Evolutionary conservation across 805 yeast species (phyloP), one percentile per base, ranked within the genome.

Genomic region (Torulaspora delbrueckii): DNA sequence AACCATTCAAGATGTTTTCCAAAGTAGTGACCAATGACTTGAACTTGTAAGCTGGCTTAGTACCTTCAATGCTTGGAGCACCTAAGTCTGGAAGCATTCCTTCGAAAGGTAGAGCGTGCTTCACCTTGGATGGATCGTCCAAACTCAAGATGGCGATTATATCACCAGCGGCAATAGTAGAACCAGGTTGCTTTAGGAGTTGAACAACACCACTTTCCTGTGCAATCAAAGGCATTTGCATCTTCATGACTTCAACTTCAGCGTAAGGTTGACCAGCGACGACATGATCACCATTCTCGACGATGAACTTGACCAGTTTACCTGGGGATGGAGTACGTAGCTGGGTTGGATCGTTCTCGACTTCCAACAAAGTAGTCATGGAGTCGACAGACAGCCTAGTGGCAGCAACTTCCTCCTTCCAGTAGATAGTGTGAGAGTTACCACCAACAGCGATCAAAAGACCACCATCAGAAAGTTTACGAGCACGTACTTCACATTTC

Each of bases 291-390:
- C 99, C 99, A 58, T 83, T 84, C 63, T 95, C 98, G 51, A 93
- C 96, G 56, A 93, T 74, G 66, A 82, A 93, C 65, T 87, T 87
- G 51, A 91, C 96, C 56, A 93, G 77, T 72, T 93, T 93, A 75
- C 99, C 99, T 44, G 99, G 99, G 24, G 99, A 93, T 37, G 99
- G 99, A 28, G 99, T 88, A 73, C 98, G 82, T 64, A 95, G 76
- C 74, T 93, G 98, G 35, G 99, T 95, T 54, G 99, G 99, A 65
- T 93, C 99, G 62, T 88, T 91, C 73, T 93, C 99, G 47, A 78
- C 86, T 71, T 95, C 99, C 54, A 93, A 78, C 55, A 87, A 71
- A 64, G 98, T 91, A 24, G 99, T 90, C 75, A 87, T 93, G 42
- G 96, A 82, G 64, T 93, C 97, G 32, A 93, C 96, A 22, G 96